Evolutionary conservation across 2,329 filamentous ascomycete genomes (phyloP).

Genomic region (Colletotrichum liaoningense): DNA sequence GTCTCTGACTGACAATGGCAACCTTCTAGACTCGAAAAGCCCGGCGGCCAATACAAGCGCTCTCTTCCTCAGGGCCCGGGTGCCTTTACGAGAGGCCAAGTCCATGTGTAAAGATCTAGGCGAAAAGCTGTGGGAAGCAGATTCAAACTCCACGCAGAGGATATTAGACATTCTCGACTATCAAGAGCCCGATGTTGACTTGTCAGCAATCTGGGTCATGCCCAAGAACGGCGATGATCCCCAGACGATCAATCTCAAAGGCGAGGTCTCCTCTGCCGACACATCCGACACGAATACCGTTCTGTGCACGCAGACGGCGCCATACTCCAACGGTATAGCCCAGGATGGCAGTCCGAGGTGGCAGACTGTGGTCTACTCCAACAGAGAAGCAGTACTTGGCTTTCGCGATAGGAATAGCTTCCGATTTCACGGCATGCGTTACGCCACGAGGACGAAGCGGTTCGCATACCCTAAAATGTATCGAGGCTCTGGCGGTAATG

Average conservation of each 20-base stretch:
- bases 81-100: conserved; percentile 43
- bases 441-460: conserved; percentile 50
- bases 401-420: conserved; percentile 60
- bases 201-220: conserved; percentile 51
- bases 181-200: conserved; percentile 37
- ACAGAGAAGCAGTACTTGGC: conserved; percentile 52
- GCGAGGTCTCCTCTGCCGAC: conserved; percentile 38
- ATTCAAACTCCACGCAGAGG: conserved; percentile 43
- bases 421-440: conserved; percentile 58
- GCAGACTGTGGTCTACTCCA: conserved; percentile 51
- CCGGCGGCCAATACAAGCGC: conserved; percentile 47
- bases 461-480: conserved; percentile 53
- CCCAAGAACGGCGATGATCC: conserved; percentile 35
- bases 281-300: conserved; percentile 43
- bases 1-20: background rate
- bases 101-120: conserved; percentile 49
- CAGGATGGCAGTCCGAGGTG: conserved; percentile 48
- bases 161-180: conserved; percentile 51
- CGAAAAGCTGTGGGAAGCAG: conserved; percentile 52
- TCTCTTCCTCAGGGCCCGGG: conserved; percentile 46
- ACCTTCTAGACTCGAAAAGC: conserved; percentile 44
- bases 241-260: conserved; percentile 43
- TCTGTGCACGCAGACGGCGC: conserved; percentile 57
- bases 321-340: conserved; percentile 48
- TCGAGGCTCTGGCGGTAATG: conserved; percentile 40